phyloP scores from a whole-genome alignment of 2,329 filamentous ascomycete species.

The Stagonosporopsis vannaccii region DNA sequence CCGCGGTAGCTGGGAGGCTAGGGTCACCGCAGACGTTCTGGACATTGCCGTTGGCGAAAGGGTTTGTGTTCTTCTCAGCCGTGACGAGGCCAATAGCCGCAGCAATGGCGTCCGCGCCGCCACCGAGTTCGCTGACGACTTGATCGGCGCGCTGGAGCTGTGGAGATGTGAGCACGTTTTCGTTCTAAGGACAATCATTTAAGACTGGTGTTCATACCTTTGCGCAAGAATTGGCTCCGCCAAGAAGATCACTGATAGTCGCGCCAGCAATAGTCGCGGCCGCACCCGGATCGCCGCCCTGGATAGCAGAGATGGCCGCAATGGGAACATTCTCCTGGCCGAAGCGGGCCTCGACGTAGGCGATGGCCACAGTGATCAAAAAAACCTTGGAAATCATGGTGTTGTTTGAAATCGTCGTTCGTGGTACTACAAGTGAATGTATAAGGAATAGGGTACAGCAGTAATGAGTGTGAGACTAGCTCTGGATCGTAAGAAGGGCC shows the following conservation, averaged over 20 bases:
- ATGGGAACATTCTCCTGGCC: conserved; percentile 69
- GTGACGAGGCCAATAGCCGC: conserved; percentile 69
- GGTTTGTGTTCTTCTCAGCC: conserved; percentile 78
- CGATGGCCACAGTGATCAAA: conserved; percentile 41
- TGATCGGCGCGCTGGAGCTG: conserved; percentile 69
- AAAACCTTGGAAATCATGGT: conserved; percentile 46
- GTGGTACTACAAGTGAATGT: conserved; percentile 20
- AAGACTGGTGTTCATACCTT: conserved; percentile 59
- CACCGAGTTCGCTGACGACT: conserved; percentile 68
- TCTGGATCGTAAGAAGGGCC: conserved; percentile 37
- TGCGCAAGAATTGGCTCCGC: conserved; percentile 69
- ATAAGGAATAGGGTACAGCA: conserved; percentile 13
- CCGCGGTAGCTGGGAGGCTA: conserved; percentile 65
- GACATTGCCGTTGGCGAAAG: conserved; percentile 65
- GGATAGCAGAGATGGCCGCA: conserved; percentile 61
- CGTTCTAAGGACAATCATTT: too few species aligned
- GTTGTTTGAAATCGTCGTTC: conserved; percentile 28
- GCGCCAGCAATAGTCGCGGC: conserved; percentile 70
- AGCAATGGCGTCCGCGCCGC: conserved; percentile 64
- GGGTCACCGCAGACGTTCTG: conserved; percentile 69
- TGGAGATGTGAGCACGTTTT: conserved; percentile 31
- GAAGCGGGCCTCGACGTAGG: conserved; percentile 59
- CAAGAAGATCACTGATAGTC: conserved; percentile 69
- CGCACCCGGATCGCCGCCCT: conserved; percentile 64
- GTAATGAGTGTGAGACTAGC: conserved; percentile 45